Percentiles rank a stretch among this genome's conserved stretches.
Conservation (phyloP, 306 rosid genomes). For the Ormosia semicastrata region DNA sequence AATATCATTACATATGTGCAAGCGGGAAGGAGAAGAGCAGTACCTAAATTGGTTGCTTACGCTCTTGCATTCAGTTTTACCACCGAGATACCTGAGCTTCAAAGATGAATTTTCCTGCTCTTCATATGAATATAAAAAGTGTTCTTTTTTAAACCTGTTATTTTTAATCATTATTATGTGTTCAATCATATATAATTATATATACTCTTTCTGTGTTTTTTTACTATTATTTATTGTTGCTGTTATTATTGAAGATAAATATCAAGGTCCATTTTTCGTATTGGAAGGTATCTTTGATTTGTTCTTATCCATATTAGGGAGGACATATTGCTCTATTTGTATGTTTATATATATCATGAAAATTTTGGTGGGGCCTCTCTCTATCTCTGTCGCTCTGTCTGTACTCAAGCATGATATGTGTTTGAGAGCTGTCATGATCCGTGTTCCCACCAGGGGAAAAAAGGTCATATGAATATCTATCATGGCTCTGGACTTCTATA, state of each 20-base stretch:
- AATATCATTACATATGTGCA: background rate
- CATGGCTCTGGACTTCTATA: background rate
- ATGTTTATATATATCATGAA: slow-evolving; percentile 10
- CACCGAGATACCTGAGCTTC: slow-evolving; percentile 11
- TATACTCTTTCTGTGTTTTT: slow-evolving; percentile 7
- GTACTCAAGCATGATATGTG: slow-evolving; percentile 25
- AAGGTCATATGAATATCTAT: background rate
- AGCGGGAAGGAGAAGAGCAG: background rate
- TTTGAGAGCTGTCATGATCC: slow-evolving; percentile 31
- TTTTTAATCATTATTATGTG: slow-evolving; percentile 20
- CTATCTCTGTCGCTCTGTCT: slow-evolving; percentile 27
- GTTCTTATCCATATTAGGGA: background rate
- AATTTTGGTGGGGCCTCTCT: slow-evolving; percentile 28
- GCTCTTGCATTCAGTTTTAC: background rate
- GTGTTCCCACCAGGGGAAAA: slow-evolving; percentile 24
- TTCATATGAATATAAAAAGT: slow-evolving; percentile 24
- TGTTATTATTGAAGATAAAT: slow-evolving; percentile 22
- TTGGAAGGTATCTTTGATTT: slow-evolving; percentile 6
- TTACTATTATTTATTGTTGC: background rate
- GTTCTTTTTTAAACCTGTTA: background rate
- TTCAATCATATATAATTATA: slow-evolving; percentile 23
- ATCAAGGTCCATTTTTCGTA: slow-evolving; percentile 7
- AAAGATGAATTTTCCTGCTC: slow-evolving; percentile 26
- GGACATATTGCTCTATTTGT: background rate
- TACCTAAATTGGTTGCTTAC: background rate